Percentiles rank a stretch among this genome's conserved stretches.
Evolutionary conservation across 371 early-diverging fungal genomes (phyloP).

Genomic region (Gilbertella persicaria): DNA sequence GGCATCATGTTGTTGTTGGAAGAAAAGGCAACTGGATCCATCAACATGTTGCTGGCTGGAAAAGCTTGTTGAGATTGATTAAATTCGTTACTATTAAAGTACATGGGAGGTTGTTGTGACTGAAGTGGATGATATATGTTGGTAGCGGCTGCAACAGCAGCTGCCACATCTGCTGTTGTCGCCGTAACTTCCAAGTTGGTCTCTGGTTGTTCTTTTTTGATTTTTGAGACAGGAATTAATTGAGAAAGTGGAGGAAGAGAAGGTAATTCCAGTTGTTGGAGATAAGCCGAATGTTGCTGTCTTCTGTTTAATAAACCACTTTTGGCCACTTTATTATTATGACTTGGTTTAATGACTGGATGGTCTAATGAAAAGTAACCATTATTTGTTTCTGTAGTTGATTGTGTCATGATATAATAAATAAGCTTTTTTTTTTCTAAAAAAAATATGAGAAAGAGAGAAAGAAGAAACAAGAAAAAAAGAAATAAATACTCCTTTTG

Average conservation of each 20-base stretch:
- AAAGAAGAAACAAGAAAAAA: constrained; percentile 6
- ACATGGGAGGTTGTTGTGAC: not conserved
- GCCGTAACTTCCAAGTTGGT: not conserved
- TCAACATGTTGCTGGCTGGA: not conserved
- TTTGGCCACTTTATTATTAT: constrained; percentile 4
- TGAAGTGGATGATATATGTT: constrained; percentile 5
- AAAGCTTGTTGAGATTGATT: not conserved
- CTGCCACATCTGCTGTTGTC: constrained; percentile 1
- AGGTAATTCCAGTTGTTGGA: constrained; percentile 29
- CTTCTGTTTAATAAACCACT: constrained; percentile 24
- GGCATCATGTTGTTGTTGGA: not conserved
- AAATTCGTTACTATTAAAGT: not conserved
- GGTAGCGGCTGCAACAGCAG: constrained; percentile 1
- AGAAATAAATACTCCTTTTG: not conserved
- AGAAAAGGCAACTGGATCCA: not conserved
- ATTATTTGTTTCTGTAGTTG: constrained; percentile 1
- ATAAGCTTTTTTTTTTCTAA: not conserved
- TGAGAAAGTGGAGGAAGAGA: constrained; percentile 34
- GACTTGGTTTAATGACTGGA: constrained; percentile 1
- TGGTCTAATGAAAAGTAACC: constrained; percentile 13
- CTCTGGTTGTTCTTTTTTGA: constrained; percentile 3
- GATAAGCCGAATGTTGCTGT: constrained; percentile 17
- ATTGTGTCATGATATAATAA: constrained; percentile 10
- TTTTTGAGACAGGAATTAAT: constrained; percentile 13
- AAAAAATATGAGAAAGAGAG: not conserved